These are phyloP conservation scores for Penicillium italicum DNA, from an alignment of 2,329 filamentous ascomycete genomes.

Conservation along the genomic window DNA sequence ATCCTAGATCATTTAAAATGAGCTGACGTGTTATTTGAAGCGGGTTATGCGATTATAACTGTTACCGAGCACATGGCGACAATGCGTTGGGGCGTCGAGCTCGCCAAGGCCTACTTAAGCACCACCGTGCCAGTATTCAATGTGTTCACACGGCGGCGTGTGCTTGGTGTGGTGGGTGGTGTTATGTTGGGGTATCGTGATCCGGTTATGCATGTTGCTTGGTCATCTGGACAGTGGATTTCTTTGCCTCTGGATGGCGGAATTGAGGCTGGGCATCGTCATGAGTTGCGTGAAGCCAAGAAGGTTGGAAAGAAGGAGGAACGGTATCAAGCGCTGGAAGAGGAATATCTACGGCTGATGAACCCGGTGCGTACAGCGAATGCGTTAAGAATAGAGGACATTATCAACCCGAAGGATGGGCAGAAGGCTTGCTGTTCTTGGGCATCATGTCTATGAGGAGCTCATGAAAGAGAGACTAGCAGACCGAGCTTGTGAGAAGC, in stretches of 20 bases:
- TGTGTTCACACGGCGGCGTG: constrained; percentile 58
- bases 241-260: constrained; percentile 61
- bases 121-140: constrained; percentile 62
- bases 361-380: constrained; percentile 63
- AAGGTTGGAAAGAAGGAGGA: constrained; percentile 50
- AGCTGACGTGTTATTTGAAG: constrained; percentile 20
- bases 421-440: constrained; percentile 55
- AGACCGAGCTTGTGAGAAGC: constrained; percentile 42
- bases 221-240: constrained; percentile 63
- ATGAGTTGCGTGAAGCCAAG: constrained; percentile 56
- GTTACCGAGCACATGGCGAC: constrained; percentile 60
- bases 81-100: constrained; percentile 61
- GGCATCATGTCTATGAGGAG: constrained; percentile 54
- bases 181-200: constrained; percentile 62
- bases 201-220: constrained; percentile 59
- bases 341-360: constrained; percentile 60
- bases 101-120: constrained; percentile 60
- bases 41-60: constrained; percentile 62
- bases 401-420: constrained; percentile 61
- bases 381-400: constrained; percentile 62
- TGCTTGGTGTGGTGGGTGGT: constrained; percentile 62
- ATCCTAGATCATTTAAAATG: not conserved
- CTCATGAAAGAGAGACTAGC: constrained; percentile 50
- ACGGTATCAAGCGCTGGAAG: constrained; percentile 55
- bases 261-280: constrained; percentile 61